Percentiles rank a stretch among this genome's conserved stretches.
These are phyloP conservation scores for Musa schizocarpa DNA, from an alignment of 176 grass and related monocot genomes.

Conservation along the genomic window DNA sequence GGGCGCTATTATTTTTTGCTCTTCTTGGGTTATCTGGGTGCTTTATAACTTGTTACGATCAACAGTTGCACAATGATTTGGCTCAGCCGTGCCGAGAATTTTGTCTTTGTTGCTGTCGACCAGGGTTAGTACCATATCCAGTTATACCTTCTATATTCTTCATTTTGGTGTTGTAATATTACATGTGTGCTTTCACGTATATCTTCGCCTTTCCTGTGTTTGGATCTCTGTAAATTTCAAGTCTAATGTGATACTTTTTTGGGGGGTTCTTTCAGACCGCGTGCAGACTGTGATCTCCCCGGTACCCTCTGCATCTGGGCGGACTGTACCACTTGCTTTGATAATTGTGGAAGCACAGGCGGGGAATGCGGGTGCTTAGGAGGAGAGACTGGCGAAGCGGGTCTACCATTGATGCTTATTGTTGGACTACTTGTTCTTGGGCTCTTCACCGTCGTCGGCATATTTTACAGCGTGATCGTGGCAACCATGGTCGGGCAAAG, in stretches of 20 bases:
- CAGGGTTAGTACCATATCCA: constrained; percentile 40
- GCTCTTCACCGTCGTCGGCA: constrained; percentile 74
- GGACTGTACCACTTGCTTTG: constrained; percentile 84
- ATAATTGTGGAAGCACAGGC: constrained; percentile 67
- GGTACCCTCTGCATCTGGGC: constrained; percentile 93
- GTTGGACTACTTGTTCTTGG: constrained; percentile 74
- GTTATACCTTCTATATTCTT: neutral
- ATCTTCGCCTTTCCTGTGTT: neutral
- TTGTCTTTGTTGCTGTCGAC: constrained; percentile 96
- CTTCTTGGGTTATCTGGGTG: constrained; percentile 91
- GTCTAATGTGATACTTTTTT: constrained; percentile 10
- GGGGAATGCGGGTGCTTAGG: constrained; percentile 87
- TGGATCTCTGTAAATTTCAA: neutral
- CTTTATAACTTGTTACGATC: constrained; percentile 95
- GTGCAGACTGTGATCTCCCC: constrained; percentile 76
- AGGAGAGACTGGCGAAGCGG: constrained; percentile 61
- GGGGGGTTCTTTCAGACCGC: constrained; percentile 47
- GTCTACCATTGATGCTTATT: constrained; percentile 69
- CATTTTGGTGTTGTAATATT: too few species aligned
- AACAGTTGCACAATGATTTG: constrained; percentile 82
- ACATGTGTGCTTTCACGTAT: neutral
- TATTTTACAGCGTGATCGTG: constrained; percentile 94
- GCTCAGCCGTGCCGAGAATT: constrained; percentile 91
- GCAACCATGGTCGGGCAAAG: constrained; percentile 93
- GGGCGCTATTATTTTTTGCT: constrained; percentile 86